Evolutionary conservation across 139 green algal species (phyloP), one percentile per base, ranked within the genome.

Genomic region (Yamagishiella unicocca): DNA sequence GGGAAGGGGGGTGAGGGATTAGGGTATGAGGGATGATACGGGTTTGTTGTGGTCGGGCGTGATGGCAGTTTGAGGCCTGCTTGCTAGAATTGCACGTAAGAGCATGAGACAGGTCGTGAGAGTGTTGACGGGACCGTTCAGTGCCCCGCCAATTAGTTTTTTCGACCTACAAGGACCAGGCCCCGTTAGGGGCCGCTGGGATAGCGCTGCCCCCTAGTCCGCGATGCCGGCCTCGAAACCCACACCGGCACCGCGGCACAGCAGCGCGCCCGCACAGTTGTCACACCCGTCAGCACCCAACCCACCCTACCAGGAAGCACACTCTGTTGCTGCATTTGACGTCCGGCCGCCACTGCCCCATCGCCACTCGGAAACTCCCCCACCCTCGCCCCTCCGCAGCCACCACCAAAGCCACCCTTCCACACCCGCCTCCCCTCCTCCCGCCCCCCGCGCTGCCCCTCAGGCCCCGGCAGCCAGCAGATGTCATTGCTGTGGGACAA

Each of bases 101-200:
- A n/a, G n/a, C n/a, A n/a, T n/a, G n/a, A n/a, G n/a, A 6, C 37
- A 9, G 80, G 80, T 86, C 61, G 80, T 21, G 62, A 86, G 80
- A 86, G 80, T 86, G 80, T 86, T 86, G 80, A 33, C 80, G 80
- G 42, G 80, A 64, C 80, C 25, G 8, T 29, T 35, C 80, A 31
- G 80, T 86, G 80, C 64, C 80, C 80, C 80, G 64, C 31, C 45
- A 67, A 86, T 78, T 86, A 86, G 80, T 86, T 53, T 53, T 29
- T 54, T 40, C 64, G 80, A 86, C 80, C 80, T 12, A 86, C 43
- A 86, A 2, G 27, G 80, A 86, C 64, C 64, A 86, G 80, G 80
- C 80, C 80, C 64, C 80, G 80, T 86, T 86, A 66, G 64, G 80
- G 80, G 80, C 80, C 78, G 78, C 78, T 50, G 17, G 61, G 31